Conservation (phyloP, 1,284 basidiomycete genomes). For the Entoloma clypeatum region DNA sequence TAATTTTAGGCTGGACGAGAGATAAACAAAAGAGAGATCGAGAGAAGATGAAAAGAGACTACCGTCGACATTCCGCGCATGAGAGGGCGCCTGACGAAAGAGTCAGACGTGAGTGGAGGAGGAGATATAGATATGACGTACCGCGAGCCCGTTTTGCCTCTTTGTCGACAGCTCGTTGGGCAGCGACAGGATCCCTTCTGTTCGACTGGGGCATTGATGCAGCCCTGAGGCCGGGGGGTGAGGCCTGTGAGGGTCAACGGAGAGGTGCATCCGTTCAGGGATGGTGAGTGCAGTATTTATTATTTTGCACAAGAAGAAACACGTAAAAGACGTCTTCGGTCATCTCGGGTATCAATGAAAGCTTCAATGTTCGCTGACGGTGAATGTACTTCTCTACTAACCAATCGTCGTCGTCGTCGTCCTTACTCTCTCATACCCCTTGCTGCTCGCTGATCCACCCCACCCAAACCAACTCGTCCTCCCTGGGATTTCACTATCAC, state of each 20-base stretch:
- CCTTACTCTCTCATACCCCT: conserved; percentile 39
- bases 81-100: conserved; percentile 52
- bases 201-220: not conserved
- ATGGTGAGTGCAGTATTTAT: too few species aligned
- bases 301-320: conserved; percentile 1
- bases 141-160: too few species aligned
- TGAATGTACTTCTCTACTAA: conserved; percentile 34
- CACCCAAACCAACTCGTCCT: conserved; percentile 43
- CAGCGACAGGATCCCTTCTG: too few species aligned
- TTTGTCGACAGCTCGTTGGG: too few species aligned
- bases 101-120: too few species aligned
- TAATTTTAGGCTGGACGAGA: conserved; percentile 53
- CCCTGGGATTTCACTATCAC: conserved; percentile 17
- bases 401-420: too few species aligned
- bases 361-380: not conserved
- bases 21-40: not conserved
- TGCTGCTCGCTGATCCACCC: conserved; percentile 27
- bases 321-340: conserved; percentile 2
- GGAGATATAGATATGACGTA: too few species aligned
- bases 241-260: too few species aligned
- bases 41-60: conserved; percentile 18
- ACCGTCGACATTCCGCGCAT: conserved; percentile 72
- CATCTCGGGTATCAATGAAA: conserved; percentile 1
- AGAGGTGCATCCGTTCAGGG: too few species aligned
- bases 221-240: conserved; percentile 1